A percentile compares a stretch with the other conserved stretches of the same genome.
Evolutionary conservation across 148 eudicot species (phyloP).

Genomic region (Rhododendron mucronatum): DNA sequence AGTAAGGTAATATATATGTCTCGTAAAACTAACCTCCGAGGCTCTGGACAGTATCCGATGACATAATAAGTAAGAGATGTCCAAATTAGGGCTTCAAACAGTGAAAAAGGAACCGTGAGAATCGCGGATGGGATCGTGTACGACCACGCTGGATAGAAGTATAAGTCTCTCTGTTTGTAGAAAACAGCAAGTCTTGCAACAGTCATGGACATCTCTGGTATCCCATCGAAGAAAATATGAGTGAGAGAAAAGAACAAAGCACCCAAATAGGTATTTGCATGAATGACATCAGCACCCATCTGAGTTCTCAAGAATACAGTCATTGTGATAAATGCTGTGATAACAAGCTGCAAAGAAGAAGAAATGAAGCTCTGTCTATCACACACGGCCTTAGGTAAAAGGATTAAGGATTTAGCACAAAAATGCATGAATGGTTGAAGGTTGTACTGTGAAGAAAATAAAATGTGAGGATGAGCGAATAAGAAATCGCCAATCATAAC

Average conservation of each 20-base stretch:
- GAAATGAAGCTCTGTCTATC: neutral
- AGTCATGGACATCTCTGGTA: conserved; percentile 67
- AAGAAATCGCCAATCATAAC: conserved; percentile 19
- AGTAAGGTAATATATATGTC: neutral
- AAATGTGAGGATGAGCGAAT: neutral
- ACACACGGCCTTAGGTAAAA: neutral
- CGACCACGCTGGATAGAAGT: conserved; percentile 84
- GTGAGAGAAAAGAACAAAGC: conserved; percentile 57
- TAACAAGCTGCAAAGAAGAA: conserved; percentile 45
- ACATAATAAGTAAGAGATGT: conserved; percentile 66
- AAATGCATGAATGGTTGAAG: neutral
- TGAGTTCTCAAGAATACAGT: conserved; percentile 60
- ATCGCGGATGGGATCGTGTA: conserved; percentile 71
- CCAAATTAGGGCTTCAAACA: conserved; percentile 55
- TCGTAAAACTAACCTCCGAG: conserved; percentile 45
- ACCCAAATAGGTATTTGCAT: conserved; percentile 68
- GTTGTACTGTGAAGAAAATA: neutral
- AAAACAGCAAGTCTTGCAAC: conserved; percentile 60
- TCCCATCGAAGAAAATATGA: conserved; percentile 56
- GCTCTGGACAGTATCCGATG: conserved; percentile 69
- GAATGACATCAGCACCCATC: conserved; percentile 45
- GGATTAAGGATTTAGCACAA: neutral
- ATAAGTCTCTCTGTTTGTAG: conserved; percentile 80
- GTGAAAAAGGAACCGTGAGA: conserved; percentile 66
- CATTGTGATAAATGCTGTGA: conserved; percentile 55